Evolutionary conservation across 2,329 filamentous ascomycete species (phyloP).

Genomic region (Stachybotrys echinatus): DNA sequence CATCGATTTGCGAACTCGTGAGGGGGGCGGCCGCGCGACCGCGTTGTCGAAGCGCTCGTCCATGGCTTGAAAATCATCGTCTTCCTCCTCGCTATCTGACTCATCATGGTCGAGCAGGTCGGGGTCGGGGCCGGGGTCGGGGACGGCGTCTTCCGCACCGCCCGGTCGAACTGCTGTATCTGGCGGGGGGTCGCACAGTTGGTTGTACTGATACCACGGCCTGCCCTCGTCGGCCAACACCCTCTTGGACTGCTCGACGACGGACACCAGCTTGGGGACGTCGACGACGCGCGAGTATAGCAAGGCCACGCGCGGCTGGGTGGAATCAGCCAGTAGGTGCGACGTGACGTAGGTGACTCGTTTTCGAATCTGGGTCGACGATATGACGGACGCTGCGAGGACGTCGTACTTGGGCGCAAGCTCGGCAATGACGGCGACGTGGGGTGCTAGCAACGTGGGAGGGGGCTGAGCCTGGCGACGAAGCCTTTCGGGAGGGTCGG

Average conservation of each 20-base stretch:
- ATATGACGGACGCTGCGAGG: slow-evolving; percentile 49
- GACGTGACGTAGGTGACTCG: slow-evolving; percentile 39
- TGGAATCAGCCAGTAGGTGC: slow-evolving; percentile 33
- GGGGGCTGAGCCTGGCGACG: slow-evolving; percentile 8
- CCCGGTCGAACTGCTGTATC: slow-evolving; percentile 23
- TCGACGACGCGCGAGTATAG: slow-evolving; percentile 46
- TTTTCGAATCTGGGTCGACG: slow-evolving; percentile 54
- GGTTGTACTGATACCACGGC: slow-evolving; percentile 53
- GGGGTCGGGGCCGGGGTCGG: slow-evolving; percentile 20
- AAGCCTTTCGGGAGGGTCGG: no score
- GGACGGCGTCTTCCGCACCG: slow-evolving; percentile 36
- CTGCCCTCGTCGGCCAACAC: slow-evolving; percentile 42
- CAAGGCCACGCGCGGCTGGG: slow-evolving; percentile 31
- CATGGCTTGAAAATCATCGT: slow-evolving; percentile 52
- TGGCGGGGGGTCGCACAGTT: slow-evolving; percentile 42
- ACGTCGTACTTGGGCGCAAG: slow-evolving; percentile 44
- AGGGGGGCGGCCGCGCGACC: slow-evolving; percentile 37
- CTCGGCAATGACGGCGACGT: slow-evolving; percentile 36
- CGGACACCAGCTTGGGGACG: slow-evolving; percentile 61
- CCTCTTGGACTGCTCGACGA: slow-evolving; percentile 61
- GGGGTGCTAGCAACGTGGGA: slow-evolving; percentile 25
- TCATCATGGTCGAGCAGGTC: slow-evolving; percentile 8
- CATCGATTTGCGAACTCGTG: slow-evolving; percentile 47
- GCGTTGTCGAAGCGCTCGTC: slow-evolving; percentile 51
- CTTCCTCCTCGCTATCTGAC: slow-evolving; percentile 32